These are phyloP conservation scores for Macrocystidia cucumis DNA, from an alignment of 1,284 basidiomycete species.

Conservation along the genomic window DNA sequence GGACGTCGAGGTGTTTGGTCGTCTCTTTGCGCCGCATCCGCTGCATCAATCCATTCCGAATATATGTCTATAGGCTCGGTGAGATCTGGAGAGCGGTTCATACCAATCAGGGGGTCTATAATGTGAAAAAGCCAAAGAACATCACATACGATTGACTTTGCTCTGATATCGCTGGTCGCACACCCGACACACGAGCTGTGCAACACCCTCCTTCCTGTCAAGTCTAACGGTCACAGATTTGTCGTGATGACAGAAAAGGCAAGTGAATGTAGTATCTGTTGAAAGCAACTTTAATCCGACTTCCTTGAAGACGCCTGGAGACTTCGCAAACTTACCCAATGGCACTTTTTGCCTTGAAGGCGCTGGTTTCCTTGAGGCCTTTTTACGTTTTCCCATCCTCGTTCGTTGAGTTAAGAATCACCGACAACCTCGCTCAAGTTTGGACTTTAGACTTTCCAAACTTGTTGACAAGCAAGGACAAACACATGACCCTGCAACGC, in stretches of 20 bases:
- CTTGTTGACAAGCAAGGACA: too few relatives aligned
- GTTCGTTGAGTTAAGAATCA: too few relatives aligned
- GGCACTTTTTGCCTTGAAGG: slow-evolving; percentile 55
- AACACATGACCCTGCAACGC: too few relatives aligned
- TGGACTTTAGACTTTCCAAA: too few relatives aligned
- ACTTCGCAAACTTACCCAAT: slow-evolving; percentile 44
- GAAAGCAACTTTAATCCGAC: slow-evolving; percentile 4
- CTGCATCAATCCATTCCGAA: slow-evolving; percentile 89
- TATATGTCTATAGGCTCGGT: slow-evolving; percentile 89
- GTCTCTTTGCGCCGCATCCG: slow-evolving; percentile 73
- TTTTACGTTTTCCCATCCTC: slow-evolving; percentile 79
- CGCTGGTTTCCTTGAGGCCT: slow-evolving; percentile 69
- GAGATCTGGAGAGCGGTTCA: slow-evolving; percentile 42
- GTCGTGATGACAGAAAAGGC: slow-evolving; percentile 89
- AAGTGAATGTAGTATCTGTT: slow-evolving; percentile 71
- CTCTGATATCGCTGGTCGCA: slow-evolving; percentile 80
- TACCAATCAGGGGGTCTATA: slow-evolving; percentile 10
- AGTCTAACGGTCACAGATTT: slow-evolving; percentile 83
- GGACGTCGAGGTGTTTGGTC: slow-evolving; percentile 40
- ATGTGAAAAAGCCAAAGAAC: slow-evolving; percentile 7
- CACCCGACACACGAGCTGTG: slow-evolving; percentile 68
- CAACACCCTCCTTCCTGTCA: slow-evolving; percentile 77
- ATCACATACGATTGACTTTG: slow-evolving; percentile 72
- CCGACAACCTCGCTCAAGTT: too few relatives aligned
- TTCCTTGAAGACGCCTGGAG: slow-evolving; percentile 6